Percentiles rank a stretch among this genome's conserved stretches.
These are phyloP conservation scores for Tetrapisispora namnaoensis DNA, from an alignment of 805 yeast species.

Conservation along the genomic window DNA sequence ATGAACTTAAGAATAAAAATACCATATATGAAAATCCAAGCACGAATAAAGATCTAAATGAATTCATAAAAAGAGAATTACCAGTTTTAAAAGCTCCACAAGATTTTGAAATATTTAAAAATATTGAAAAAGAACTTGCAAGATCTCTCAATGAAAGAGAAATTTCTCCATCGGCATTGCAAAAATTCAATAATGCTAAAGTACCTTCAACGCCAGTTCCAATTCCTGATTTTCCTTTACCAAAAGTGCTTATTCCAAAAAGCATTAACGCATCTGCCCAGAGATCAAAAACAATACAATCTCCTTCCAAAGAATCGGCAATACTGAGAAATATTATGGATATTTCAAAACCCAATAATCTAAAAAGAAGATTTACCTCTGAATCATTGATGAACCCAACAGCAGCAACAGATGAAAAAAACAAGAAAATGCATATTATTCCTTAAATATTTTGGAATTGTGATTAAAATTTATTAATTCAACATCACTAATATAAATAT, in stretches of 20 bases:
- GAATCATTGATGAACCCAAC: conserved; percentile 4
- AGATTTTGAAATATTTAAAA: conserved; percentile 8
- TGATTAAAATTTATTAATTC: too few species aligned
- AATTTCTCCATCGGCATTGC: not conserved
- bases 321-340: not conserved
- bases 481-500: too few species aligned
- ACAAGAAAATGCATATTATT: not conserved
- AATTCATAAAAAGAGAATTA: conserved; percentile 2
- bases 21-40: not conserved
- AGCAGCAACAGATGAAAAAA: not conserved
- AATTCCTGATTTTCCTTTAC: conserved; percentile 21
- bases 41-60: not conserved
- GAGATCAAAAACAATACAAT: conserved; percentile 3
- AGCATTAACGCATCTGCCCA: conserved; percentile 18
- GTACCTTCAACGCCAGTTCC: conserved; percentile 23
- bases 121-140: conserved; percentile 4
- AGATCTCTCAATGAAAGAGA: not conserved
- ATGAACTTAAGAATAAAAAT: not conserved
- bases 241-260: conserved; percentile 20
- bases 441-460: not conserved
- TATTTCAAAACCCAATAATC: conserved; percentile 7
- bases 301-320: not conserved
- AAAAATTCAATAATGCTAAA: not conserved
- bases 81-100: conserved; percentile 12
- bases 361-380: conserved; percentile 16